Evolutionary conservation across 2,329 filamentous ascomycete genomes (phyloP).

Genomic region (Xylariaceae sp.): DNA sequence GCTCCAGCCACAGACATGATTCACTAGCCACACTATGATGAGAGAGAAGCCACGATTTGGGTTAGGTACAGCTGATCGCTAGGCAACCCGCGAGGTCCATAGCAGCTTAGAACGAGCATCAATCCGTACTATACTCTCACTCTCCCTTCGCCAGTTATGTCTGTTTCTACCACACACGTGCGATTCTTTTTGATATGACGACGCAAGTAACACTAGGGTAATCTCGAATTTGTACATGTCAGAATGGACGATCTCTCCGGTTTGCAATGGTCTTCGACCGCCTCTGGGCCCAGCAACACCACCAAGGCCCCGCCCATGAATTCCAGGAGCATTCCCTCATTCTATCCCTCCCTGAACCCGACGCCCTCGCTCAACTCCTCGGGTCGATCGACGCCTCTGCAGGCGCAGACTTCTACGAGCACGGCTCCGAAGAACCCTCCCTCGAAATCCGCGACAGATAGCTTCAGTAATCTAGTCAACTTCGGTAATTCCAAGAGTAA

Average conservation of each 20-base stretch:
- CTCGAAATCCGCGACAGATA: constrained; percentile 57
- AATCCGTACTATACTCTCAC: not conserved
- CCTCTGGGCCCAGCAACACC: constrained; percentile 21
- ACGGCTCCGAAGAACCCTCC: constrained; percentile 41
- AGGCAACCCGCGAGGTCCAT: no score
- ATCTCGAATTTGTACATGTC: not conserved
- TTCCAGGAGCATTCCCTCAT: constrained; percentile 27
- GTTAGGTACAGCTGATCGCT: not conserved
- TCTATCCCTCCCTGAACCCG: constrained; percentile 44
- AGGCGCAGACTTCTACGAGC: constrained; percentile 43
- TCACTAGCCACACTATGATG: constrained; percentile 5
- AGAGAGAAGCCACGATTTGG: constrained; percentile 10
- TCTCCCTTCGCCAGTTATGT: constrained; percentile 10
- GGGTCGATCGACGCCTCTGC: constrained; percentile 52
- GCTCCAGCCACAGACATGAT: constrained; percentile 6
- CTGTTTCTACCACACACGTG: constrained; percentile 17
- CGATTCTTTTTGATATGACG: constrained; percentile 29
- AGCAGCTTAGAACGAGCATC: no score
- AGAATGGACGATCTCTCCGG: constrained; percentile 34
- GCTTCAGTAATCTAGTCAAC: constrained; percentile 71
- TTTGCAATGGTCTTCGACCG: constrained; percentile 33
- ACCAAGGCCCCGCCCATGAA: constrained; percentile 27
- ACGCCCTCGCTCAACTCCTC: constrained; percentile 53
- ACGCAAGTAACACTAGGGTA: constrained; percentile 9
- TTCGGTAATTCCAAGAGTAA: constrained; percentile 56